A percentile compares a stretch with the other conserved stretches of the same genome.
Conservation (phyloP, 805 yeast species). For the Wickerhamiella occidentalis region DNA sequence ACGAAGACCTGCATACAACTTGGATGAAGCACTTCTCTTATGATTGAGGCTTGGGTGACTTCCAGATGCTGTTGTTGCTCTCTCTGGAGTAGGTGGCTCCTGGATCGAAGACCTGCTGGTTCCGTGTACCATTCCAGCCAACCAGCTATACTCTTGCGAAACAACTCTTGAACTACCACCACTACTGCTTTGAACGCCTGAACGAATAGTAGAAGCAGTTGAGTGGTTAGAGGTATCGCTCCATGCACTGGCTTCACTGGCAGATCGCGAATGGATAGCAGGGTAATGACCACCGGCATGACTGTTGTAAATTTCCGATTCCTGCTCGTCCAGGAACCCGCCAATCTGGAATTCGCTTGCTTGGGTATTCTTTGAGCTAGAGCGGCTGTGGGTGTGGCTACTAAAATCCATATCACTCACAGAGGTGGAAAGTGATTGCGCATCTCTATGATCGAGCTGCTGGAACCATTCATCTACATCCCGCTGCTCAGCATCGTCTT, state of each 20-base stretch:
- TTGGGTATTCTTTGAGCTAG: constrained; percentile 2
- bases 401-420: constrained; percentile 1
- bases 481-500: constrained; percentile 24
- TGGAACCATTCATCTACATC: constrained; percentile 29
- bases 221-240: background rate
- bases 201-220: background rate
- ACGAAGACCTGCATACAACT: constrained; percentile 26
- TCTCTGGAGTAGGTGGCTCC: constrained; percentile 10
- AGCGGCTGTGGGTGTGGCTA: constrained; percentile 5
- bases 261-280: constrained; percentile 7
- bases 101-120: constrained; percentile 13
- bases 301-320: constrained; percentile 19
- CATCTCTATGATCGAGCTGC: constrained; percentile 20
- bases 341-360: constrained; percentile 20
- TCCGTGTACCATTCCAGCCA: constrained; percentile 27
- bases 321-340: constrained; percentile 18
- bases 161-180: background rate
- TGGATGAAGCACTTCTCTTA: constrained; percentile 3
- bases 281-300: constrained; percentile 22
- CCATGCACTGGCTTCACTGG: constrained; percentile 1
- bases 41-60: constrained; percentile 6
- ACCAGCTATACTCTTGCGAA: constrained; percentile 25
- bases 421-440: constrained; percentile 19
- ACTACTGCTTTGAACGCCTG: background rate
- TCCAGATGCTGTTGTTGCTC: background rate